phyloP scores from a whole-genome alignment of 768 basidiomycete genomes.

The Leucogyrophana mollusca region DNA sequence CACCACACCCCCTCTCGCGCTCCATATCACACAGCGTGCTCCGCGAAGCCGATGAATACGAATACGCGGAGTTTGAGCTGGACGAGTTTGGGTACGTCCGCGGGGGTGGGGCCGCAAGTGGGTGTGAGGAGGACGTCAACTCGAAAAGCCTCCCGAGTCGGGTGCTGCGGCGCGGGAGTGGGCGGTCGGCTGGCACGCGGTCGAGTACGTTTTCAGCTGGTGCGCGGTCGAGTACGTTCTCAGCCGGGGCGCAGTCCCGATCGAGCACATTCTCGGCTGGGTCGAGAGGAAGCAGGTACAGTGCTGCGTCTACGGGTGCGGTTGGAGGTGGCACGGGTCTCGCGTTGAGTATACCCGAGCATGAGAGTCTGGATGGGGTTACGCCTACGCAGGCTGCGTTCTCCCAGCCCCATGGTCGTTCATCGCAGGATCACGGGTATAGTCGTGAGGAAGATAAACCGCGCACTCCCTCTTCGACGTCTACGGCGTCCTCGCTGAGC shows the following conservation, averaged over 20 bases:
- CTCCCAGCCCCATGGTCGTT: slow-evolving; percentile 21
- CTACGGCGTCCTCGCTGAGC: slow-evolving; percentile 23
- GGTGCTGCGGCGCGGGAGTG: too few species aligned
- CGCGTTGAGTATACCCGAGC: slow-evolving; percentile 28
- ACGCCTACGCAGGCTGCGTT: slow-evolving; percentile 29
- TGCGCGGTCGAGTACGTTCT: slow-evolving; percentile 18
- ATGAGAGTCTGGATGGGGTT: slow-evolving; percentile 21
- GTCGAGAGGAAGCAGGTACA: neutral
- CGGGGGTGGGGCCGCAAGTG: neutral
- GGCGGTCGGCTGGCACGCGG: neutral
- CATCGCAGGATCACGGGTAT: slow-evolving; percentile 11
- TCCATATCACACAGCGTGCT: slow-evolving; percentile 30
- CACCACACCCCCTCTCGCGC: slow-evolving; percentile 17
- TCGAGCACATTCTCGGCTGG: neutral
- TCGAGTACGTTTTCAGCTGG: slow-evolving; percentile 3
- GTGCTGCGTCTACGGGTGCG: neutral
- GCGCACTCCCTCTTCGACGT: slow-evolving; percentile 28
- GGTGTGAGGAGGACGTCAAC: too few species aligned
- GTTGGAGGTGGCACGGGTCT: slow-evolving; percentile 10
- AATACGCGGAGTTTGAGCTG: neutral
- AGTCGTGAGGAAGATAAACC: slow-evolving; percentile 1
- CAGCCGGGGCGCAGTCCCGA: neutral
- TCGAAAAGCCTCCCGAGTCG: neutral
- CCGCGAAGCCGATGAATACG: slow-evolving; percentile 26
- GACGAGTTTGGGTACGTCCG: slow-evolving; percentile 25